Evolutionary conservation across 2,329 filamentous ascomycete genomes (phyloP), one percentile per base, ranked within the genome.

Genomic region (Taxawa tesnikishii): DNA sequence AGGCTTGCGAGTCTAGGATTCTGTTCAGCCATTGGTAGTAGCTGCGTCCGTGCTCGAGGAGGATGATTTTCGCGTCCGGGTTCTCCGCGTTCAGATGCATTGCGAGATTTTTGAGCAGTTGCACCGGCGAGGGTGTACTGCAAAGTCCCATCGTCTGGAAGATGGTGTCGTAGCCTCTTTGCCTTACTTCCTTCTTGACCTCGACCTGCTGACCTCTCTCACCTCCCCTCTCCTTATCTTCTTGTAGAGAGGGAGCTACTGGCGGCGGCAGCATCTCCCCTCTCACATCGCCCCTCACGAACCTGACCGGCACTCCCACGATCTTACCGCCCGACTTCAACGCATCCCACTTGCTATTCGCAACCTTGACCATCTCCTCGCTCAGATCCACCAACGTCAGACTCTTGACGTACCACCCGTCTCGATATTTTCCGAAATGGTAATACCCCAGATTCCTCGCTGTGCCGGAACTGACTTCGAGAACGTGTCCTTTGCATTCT

Each of bases 81-180:
- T 62, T 62, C 7, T 54, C 50, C 5, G 48, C 51, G 16, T 58
- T 49, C 19, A 56, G 44, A 34, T 55, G 45, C 15, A 31, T 29
- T 15, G 56, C 59, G 24, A 68, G 52, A 38, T 62, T 66, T 41
- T 49, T 48, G 15, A 68, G 48, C 27, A 67, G 47, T 36, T 51
- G 49, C 19, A 55, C 55, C 3, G 64, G 64, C 29, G 58, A 50
- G 5, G 56, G 48, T 15, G 62, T 67, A 21, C 60, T 65, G 49
- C 64, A 68, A 6, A 68, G 48, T 5, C 64, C 64, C 61, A 67
- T 66, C 3, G 63, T 66, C 45, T 68, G 63, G 28, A 68, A 46
- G 24, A 68, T 60, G 1, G 62, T 65, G 34, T 66, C 62, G 44
- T 63, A 68, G 15, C 55, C 55, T 18, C 56, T 55, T 9, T 54